Evolutionary conservation across 805 yeast genomes (phyloP).

Genomic region (Nakazawaea populi): DNA sequence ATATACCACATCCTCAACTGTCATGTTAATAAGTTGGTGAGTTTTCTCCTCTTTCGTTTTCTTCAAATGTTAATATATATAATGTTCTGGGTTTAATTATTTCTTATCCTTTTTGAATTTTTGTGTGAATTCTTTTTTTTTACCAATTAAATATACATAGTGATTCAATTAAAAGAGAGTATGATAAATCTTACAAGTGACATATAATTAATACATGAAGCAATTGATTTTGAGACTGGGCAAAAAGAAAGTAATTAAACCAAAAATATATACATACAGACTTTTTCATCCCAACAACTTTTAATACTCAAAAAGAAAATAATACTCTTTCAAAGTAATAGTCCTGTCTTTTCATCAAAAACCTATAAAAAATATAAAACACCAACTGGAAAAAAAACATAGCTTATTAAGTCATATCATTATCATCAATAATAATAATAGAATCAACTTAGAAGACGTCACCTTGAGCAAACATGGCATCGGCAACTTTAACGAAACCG

Average conservation of each 20-base stretch:
- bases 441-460: slow-evolving; percentile 43
- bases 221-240: not conserved
- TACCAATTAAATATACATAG: not conserved
- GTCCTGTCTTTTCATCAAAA: not conserved
- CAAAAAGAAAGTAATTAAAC: not conserved
- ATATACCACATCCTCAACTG: slow-evolving; percentile 1
- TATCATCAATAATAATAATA: not conserved
- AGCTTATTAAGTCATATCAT: not conserved
- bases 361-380: not conserved
- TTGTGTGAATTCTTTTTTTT: not conserved
- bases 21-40: not conserved
- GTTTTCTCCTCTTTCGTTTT: too few relatives aligned
- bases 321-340: not conserved
- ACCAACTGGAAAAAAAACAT: not conserved
- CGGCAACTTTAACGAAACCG: slow-evolving; percentile 97
- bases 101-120: not conserved
- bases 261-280: not conserved
- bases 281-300: not conserved
- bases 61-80: too few relatives aligned
- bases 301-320: not conserved
- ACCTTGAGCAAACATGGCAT: slow-evolving; percentile 97
- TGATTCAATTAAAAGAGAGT: not conserved
- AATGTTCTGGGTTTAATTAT: too few relatives aligned
- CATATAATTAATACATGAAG: not conserved
- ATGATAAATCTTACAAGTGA: not conserved